Evolutionary conservation across 2,329 filamentous ascomycete species (phyloP), one percentile per base, ranked within the genome.

Genomic region (Neonectria hederae): DNA sequence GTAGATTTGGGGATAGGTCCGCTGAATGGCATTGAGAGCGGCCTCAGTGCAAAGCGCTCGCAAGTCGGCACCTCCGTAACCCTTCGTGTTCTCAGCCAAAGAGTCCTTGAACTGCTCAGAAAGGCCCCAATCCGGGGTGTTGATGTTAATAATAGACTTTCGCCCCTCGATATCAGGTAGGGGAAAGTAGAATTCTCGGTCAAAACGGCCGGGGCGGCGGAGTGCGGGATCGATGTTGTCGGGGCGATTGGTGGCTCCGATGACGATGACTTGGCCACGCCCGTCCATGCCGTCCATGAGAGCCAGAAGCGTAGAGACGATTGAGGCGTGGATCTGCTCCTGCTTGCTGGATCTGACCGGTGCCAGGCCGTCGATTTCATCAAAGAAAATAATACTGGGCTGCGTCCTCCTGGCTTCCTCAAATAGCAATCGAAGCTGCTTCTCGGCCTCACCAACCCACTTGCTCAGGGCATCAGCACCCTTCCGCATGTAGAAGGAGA

Each of bases 401-500:
- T 99, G 96, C 1, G 92, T 98, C 77, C 94, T 96, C 66, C 95
- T 88, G 17, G 96, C 96, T 79, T 99, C 96, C 73, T 98, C 96
- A 69, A 99, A 99, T 5, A 99, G 85, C 62, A 98, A 82, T 49
- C 96, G 90, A 58, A 99, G 87, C 77, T 99, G 96, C 79, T 95
- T 91, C 80, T 99, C 96, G 10, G 97, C 96, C 80, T 99, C 96
- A 76, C 96, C 96, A 56, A 99, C 96, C 96, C 96, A 99, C 80
- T 99, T 99, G 79, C 94, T 97, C 66, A 99, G 83, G 17, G 94
- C 94, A 85, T 99, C 96, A 24, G 96, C 97, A 76, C 96, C 97
- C 80, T 99, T 99, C 65, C 96, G 91, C 96, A 99, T 99, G 80
- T 98, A 99, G 74, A 99, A 99, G 0, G 94, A 98, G 68, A 99